These are phyloP conservation scores for Coemansia sp. DNA, from an alignment of 192 early-diverging fungal species.

Conservation along the genomic window DNA sequence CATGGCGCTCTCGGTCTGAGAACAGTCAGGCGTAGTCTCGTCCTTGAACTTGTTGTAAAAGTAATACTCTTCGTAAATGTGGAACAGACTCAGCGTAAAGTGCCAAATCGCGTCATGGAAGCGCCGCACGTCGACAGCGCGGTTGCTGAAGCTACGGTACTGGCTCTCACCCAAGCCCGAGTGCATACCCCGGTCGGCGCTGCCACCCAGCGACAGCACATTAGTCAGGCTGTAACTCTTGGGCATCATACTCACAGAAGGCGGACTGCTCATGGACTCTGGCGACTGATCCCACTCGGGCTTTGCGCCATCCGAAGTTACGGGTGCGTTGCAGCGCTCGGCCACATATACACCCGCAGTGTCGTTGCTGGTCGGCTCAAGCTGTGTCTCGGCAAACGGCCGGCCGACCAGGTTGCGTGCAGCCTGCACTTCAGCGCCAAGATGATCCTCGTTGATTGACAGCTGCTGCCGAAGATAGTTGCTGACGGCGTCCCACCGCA, in stretches of 20 bases:
- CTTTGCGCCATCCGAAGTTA: slow-evolving; percentile 19
- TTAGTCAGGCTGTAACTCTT: slow-evolving; percentile 37
- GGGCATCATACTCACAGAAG: slow-evolving; percentile 10
- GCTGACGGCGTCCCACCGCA: slow-evolving; percentile 48
- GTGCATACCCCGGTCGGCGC: background rate
- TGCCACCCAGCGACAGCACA: slow-evolving; percentile 13
- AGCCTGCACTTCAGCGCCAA: slow-evolving; percentile 35
- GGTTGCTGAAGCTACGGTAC: background rate
- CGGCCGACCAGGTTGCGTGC: slow-evolving; percentile 28
- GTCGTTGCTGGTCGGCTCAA: background rate
- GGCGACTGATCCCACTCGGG: slow-evolving; percentile 24
- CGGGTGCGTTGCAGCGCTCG: slow-evolving; percentile 10
- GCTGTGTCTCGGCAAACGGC: slow-evolving; percentile 14
- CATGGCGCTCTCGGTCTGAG: slow-evolving; percentile 12
- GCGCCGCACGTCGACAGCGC: slow-evolving; percentile 28
- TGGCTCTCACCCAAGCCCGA: slow-evolving; percentile 3
- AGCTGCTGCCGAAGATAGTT: slow-evolving; percentile 41
- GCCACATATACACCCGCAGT: slow-evolving; percentile 13
- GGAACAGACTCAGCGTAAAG: slow-evolving; percentile 48
- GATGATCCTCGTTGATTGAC: slow-evolving; percentile 28
- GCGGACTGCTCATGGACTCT: slow-evolving; percentile 8
- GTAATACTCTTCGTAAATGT: slow-evolving; percentile 53
- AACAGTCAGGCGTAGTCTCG: slow-evolving; percentile 31
- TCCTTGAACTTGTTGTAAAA: slow-evolving; percentile 46
- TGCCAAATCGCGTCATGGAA: slow-evolving; percentile 54